phyloP scores from a whole-genome alignment of 768 basidiomycete genomes.

The Tulasnella sp. region DNA sequence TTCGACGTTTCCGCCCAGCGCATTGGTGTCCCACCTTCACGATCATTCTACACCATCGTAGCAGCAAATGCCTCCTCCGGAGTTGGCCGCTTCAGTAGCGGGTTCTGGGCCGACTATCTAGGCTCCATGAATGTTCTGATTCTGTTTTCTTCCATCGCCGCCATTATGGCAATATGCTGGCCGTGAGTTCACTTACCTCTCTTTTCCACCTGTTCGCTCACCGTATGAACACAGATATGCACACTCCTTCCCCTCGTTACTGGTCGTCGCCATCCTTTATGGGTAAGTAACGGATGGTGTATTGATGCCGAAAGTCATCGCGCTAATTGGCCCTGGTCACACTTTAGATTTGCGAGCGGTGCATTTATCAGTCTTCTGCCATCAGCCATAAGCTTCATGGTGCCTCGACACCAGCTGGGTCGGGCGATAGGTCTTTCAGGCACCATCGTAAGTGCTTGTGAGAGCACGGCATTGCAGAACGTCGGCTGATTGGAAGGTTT shows the following conservation, averaged over 20 bases:
- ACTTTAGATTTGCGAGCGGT: slow-evolving; percentile 61
- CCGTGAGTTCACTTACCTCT: slow-evolving; percentile 51
- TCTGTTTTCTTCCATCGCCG: slow-evolving; percentile 61
- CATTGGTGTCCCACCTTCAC: slow-evolving; percentile 38
- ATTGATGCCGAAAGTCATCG: too few relatives aligned
- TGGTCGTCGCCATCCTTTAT: slow-evolving; percentile 63
- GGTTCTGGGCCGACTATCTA: slow-evolving; percentile 41
- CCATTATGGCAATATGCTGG: slow-evolving; percentile 68
- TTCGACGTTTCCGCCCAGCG: slow-evolving; percentile 47
- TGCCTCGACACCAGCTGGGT: slow-evolving; percentile 29
- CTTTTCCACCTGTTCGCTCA: background rate
- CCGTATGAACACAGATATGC: slow-evolving; percentile 20
- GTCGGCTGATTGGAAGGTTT: background rate
- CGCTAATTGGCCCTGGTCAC: too few relatives aligned
- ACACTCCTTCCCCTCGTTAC: slow-evolving; percentile 48
- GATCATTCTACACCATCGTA: slow-evolving; percentile 38
- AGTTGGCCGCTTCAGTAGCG: slow-evolving; percentile 42
- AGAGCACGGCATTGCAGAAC: background rate
- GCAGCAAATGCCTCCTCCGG: slow-evolving; percentile 41
- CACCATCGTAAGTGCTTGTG: slow-evolving; percentile 19
- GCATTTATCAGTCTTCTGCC: slow-evolving; percentile 47
- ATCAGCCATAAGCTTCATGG: slow-evolving; percentile 32
- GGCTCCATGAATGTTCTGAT: slow-evolving; percentile 72
- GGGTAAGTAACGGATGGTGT: slow-evolving; percentile 52
- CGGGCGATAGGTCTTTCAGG: slow-evolving; percentile 34